Conservation (phyloP, 2,329 filamentous ascomycete species). For the Pseudogymnoascus sp. region DNA sequence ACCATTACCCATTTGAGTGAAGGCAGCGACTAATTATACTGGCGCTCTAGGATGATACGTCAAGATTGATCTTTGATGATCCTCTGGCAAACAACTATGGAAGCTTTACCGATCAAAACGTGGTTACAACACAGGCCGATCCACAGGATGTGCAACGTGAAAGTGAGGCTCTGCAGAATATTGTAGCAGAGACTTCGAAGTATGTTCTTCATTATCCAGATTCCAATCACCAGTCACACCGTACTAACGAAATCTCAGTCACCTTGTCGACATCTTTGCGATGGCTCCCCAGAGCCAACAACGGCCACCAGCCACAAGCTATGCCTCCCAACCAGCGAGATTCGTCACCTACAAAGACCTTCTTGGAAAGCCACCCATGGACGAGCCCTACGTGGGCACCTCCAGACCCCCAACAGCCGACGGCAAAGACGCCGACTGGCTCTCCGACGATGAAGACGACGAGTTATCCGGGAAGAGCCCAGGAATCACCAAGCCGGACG, state of each 20-base stretch:
- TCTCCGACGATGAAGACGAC: constrained; percentile 27
- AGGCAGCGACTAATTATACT: not conserved
- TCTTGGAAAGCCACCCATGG: constrained; percentile 46
- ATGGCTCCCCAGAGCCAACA: constrained; percentile 45
- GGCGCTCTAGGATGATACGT: constrained; percentile 26
- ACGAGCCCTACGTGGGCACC: constrained; percentile 30
- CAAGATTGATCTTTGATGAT: constrained; percentile 52
- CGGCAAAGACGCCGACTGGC: constrained; percentile 35
- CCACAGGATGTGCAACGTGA: constrained; percentile 55
- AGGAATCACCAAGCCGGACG: constrained; percentile 25
- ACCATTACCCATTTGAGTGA: constrained; percentile 10
- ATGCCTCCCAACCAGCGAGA: constrained; percentile 47
- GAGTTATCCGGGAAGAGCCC: constrained; percentile 22
- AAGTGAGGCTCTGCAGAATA: constrained; percentile 54
- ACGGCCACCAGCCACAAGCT: constrained; percentile 29
- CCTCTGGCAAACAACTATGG: constrained; percentile 51
- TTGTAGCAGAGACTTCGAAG: constrained; percentile 57
- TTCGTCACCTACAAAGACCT: constrained; percentile 52
- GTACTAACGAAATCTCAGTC: constrained; percentile 28
- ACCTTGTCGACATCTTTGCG: constrained; percentile 60
- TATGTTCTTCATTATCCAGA: constrained; percentile 29
- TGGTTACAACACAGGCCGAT: constrained; percentile 45
- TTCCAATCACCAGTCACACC: not conserved
- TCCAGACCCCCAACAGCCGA: constrained; percentile 12
- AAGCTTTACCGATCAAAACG: constrained; percentile 49